Evolutionary conservation across 1,284 basidiomycete genomes (phyloP), one percentile per base, ranked within the genome.

Genomic region (Trametes polyzona): DNA sequence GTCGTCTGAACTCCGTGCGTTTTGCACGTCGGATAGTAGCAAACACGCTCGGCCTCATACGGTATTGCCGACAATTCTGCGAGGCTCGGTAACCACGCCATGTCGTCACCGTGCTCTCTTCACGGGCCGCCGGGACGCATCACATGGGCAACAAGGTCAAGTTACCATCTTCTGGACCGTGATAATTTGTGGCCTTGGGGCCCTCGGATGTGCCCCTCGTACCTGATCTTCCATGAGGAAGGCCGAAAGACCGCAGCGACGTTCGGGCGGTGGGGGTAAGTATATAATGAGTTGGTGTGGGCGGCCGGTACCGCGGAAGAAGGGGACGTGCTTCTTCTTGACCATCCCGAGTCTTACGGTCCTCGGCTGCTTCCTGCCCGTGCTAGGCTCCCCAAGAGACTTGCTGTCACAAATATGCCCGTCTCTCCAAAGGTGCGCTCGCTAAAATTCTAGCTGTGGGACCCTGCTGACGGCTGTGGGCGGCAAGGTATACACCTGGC

Each of bases 401-500:
- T 14, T 24, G 2, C 2, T 11, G 35, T 29, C 33, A 35, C 11
- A 50, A n/a, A 6, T n/a, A 65, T 65, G 63, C 41, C 62, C 26
- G 57, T 67, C n/a, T 53, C 65, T 16, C 67, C 67, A 24, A 68
- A 68, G 62, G 67, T 59, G 40, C 11, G 12, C 1, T 23, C 23
- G 14, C n/a, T 36, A 16, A 46, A 39, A 10, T 9, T 10, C 17
- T 12, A 14, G 1, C 3, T 14, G 14, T 11, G 3, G 2, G 4
- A 3, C 29, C 8, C 9, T 14, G 16, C 29, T 23, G n/a, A 29
- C 2, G 19, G 6, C 5, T 3, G 17, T 21, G 3, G 24, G 6
- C 3, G 9, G 19, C 3, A 16, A 80, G 68, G 73, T 80, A 19
- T 85, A 84, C 69, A 84, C 83, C n/a, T 84, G 83, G 77, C 72